Evolutionary conservation across 2,329 filamentous ascomycete species (phyloP).

Genomic region (Colletotrichum falcatum): DNA sequence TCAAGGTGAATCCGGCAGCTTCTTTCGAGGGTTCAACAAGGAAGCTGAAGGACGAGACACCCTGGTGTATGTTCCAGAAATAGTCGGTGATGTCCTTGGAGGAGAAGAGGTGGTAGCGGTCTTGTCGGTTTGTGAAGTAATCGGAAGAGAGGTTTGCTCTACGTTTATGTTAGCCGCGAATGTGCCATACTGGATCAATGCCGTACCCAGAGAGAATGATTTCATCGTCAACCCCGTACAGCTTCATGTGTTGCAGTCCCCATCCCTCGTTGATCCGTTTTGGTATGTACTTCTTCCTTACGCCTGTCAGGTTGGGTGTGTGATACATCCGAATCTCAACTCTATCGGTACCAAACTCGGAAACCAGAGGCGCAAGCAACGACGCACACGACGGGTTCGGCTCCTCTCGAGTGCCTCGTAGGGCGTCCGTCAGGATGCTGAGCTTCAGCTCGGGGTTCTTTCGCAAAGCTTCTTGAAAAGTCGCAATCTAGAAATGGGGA

Average conservation of each 20-base stretch:
- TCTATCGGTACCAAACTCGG: constrained; percentile 84
- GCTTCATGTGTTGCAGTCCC: constrained; percentile 99
- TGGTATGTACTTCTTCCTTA: constrained; percentile 86
- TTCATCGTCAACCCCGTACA: constrained; percentile 95
- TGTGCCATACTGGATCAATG: neutral
- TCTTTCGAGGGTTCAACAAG: constrained; percentile 74
- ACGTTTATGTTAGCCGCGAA: neutral
- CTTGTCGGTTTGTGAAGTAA: constrained; percentile 96
- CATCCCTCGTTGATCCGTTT: constrained; percentile 96
- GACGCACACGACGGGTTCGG: constrained; percentile 90
- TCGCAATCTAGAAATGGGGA: constrained; percentile 71
- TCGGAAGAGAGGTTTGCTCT: constrained; percentile 89
- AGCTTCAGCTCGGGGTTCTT: constrained; percentile 81
- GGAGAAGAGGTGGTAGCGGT: constrained; percentile 92
- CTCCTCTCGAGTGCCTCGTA: constrained; percentile 91
- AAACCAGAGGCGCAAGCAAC: constrained; percentile 83
- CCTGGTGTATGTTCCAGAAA: constrained; percentile 81
- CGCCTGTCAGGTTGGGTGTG: constrained; percentile 91
- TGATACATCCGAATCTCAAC: constrained; percentile 98
- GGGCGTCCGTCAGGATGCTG: constrained; percentile 90
- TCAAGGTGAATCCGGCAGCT: constrained; percentile 68
- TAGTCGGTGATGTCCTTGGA: constrained; percentile 85
- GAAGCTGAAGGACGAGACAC: constrained; percentile 85
- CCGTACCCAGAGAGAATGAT: constrained; percentile 89
- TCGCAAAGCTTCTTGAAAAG: constrained; percentile 79